These are phyloP conservation scores for Pichia sp. DNA, from an alignment of 1,139 yeast species.

Conservation along the genomic window DNA sequence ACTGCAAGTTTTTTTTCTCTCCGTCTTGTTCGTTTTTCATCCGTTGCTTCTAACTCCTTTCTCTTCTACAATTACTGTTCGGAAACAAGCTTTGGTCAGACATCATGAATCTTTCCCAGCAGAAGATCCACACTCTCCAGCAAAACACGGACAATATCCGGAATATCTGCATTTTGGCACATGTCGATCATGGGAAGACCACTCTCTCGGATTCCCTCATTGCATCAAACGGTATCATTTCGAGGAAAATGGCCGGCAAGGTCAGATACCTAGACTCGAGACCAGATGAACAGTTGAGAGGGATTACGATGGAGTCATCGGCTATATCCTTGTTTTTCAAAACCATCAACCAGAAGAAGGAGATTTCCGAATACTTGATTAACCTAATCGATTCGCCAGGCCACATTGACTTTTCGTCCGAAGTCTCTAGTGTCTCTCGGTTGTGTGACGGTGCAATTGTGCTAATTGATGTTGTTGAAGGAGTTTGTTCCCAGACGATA, in stretches of 20 bases:
- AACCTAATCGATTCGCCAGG: constrained; percentile 98
- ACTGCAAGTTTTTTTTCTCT: not conserved
- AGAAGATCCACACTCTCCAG: constrained; percentile 64
- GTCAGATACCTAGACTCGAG: constrained; percentile 89
- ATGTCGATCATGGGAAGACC: constrained; percentile 98
- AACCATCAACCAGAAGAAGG: constrained; percentile 44
- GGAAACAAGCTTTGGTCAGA: no score
- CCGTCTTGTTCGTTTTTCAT: not conserved
- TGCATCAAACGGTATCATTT: constrained; percentile 94
- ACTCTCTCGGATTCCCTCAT: constrained; percentile 86
- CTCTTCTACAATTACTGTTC: no score
- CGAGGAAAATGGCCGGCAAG: constrained; percentile 92
- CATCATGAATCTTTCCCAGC: constrained; percentile 52
- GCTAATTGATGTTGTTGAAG: constrained; percentile 94
- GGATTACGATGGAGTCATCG: constrained; percentile 96
- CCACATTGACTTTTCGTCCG: constrained; percentile 94
- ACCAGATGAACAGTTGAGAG: constrained; percentile 92
- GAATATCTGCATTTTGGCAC: constrained; percentile 93
- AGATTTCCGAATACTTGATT: constrained; percentile 72
- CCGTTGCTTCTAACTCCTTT: not conserved
- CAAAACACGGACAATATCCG: constrained; percentile 65
- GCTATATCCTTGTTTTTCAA: constrained; percentile 86
- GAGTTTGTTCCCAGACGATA: constrained; percentile 95
- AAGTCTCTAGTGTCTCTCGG: constrained; percentile 92
- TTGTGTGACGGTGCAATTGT: constrained; percentile 96